Evolutionary conservation across 73 alveolate species (phyloP).

Genomic region (Blepharisma japonicum): DNA sequence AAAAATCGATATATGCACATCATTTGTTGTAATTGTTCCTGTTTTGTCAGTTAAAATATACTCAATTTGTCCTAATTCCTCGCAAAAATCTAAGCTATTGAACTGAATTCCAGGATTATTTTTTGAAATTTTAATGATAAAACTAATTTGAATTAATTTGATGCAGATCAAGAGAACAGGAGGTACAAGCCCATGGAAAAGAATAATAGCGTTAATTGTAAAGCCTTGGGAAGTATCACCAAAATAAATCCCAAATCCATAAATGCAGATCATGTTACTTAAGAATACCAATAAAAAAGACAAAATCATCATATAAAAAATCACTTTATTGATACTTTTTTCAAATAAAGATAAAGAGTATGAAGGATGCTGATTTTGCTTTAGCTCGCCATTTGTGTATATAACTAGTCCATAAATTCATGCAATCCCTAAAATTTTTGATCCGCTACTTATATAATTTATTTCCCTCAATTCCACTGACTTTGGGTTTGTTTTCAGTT

Average conservation of each 20-base stretch:
- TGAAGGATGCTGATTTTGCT: too few relatives aligned
- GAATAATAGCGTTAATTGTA: too few relatives aligned
- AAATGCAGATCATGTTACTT: background rate
- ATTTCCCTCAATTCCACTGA: background rate
- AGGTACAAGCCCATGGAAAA: background rate
- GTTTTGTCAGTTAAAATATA: background rate
- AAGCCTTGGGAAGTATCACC: too few relatives aligned
- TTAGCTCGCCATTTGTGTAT: background rate
- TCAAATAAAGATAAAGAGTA: too few relatives aligned
- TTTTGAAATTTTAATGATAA: background rate
- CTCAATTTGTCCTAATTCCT: conserved; percentile 12
- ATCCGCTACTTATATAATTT: background rate
- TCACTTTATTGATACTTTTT: too few relatives aligned
- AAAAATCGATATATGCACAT: background rate
- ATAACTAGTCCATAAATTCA: background rate
- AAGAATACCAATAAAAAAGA: too few relatives aligned
- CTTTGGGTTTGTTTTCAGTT: conserved; percentile 1
- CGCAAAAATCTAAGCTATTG: background rate
- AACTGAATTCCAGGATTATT: background rate
- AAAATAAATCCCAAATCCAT: too few relatives aligned
- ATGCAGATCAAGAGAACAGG: background rate
- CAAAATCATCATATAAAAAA: too few relatives aligned
- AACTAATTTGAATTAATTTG: background rate
- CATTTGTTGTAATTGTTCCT: conserved; percentile 14
- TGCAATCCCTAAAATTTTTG: background rate